These are phyloP conservation scores for Yarrowia phangngaensis DNA, from an alignment of 805 yeast species.

Conservation along the genomic window DNA sequence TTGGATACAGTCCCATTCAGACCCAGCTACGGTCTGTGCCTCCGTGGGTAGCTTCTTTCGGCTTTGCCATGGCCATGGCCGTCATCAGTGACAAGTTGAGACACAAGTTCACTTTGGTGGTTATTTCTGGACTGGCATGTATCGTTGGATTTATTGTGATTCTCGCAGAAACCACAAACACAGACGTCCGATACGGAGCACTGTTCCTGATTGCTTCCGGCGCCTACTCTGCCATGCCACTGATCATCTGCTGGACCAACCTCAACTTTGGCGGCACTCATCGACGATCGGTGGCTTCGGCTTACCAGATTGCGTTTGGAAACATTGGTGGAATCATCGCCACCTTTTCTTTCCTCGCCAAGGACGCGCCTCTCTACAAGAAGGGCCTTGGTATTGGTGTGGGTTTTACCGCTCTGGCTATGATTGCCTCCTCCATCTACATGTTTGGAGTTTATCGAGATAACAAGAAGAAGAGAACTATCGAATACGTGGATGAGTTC, in stretches of 20 bases:
- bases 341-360: conserved; percentile 51
- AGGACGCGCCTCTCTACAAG: conserved; percentile 56
- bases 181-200: conserved; percentile 55
- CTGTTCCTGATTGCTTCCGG: conserved; percentile 60
- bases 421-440: conserved; percentile 41
- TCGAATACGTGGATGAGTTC: conserved; percentile 28
- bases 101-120: conserved; percentile 38
- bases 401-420: conserved; percentile 47
- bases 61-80: conserved; percentile 59
- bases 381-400: conserved; percentile 54
- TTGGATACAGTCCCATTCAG: conserved; percentile 64
- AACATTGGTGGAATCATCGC: conserved; percentile 70
- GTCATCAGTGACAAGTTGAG: conserved; percentile 54
- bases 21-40: conserved; percentile 82
- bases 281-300: conserved; percentile 56
- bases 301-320: conserved; percentile 66
- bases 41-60: conserved; percentile 79
- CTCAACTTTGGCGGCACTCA: conserved; percentile 61
- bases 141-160: conserved; percentile 56
- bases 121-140: conserved; percentile 39
- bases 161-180: conserved; percentile 44
- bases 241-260: conserved; percentile 64
- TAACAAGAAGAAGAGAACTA: conserved; percentile 33
- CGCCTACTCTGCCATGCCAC: conserved; percentile 61
- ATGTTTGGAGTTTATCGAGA: conserved; percentile 37